Conservation (phyloP, 2,329 filamentous ascomycete genomes). For the Aspergillus phoenicis region DNA sequence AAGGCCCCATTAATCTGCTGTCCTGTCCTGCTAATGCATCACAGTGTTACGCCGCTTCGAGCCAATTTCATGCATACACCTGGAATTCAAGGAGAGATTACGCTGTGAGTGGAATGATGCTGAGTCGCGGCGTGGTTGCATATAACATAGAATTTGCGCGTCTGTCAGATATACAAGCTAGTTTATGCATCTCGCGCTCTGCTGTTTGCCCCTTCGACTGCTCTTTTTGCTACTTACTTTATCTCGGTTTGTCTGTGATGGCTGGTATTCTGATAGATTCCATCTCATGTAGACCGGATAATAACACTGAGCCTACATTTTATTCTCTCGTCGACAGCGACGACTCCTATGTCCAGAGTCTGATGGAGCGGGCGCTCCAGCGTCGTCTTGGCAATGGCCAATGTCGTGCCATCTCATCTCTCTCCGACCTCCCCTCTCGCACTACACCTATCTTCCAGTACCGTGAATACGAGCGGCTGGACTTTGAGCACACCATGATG, state of each 20-base stretch:
- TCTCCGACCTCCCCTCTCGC: constrained; percentile 51
- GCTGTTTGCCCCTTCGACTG: constrained; percentile 5
- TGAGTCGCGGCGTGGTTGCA: constrained; percentile 25
- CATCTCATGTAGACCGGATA: constrained; percentile 39
- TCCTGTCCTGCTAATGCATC: constrained; percentile 10
- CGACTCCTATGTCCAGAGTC: constrained; percentile 83
- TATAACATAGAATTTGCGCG: constrained; percentile 29
- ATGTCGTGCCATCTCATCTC: constrained; percentile 59
- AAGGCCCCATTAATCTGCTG: neutral
- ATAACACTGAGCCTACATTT: constrained; percentile 47
- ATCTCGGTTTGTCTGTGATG: constrained; percentile 18
- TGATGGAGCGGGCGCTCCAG: constrained; percentile 74
- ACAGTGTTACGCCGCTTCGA: constrained; percentile 82
- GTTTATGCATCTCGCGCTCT: constrained; percentile 28
- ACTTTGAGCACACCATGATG: constrained; percentile 73
- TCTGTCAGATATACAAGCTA: constrained; percentile 30
- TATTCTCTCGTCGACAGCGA: constrained; percentile 82
- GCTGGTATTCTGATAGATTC: constrained; percentile 36
- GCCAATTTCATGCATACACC: constrained; percentile 87
- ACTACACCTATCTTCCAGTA: constrained; percentile 70
- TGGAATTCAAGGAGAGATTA: constrained; percentile 70
- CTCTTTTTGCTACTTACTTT: neutral
- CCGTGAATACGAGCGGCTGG: constrained; percentile 80
- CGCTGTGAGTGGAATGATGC: constrained; percentile 68
- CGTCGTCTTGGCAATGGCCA: constrained; percentile 58